These are phyloP conservation scores for Phytophthora sp. DNA, from an alignment of 352 stramenopile genomes.

Conservation along the genomic window DNA sequence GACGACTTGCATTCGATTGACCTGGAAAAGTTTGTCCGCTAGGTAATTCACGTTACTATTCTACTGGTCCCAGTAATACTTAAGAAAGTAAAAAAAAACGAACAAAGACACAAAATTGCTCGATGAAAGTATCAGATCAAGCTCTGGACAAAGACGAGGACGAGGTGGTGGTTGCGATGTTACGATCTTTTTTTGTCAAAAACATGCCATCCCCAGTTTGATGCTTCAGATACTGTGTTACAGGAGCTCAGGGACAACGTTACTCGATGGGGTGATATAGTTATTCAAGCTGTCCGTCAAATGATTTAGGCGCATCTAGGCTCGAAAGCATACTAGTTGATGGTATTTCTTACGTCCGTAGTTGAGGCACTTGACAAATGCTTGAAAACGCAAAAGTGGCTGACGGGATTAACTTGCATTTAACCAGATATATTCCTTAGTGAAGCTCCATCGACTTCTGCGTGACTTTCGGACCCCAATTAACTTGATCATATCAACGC, in stretches of 20 bases:
- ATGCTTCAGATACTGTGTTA: not conserved
- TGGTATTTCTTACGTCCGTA: no score
- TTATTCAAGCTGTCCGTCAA: slow-evolving; percentile 18
- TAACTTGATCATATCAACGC: no score
- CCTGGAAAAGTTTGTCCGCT: slow-evolving; percentile 19
- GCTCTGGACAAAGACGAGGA: not conserved
- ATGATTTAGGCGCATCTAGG: slow-evolving; percentile 19
- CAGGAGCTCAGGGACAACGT: slow-evolving; percentile 18
- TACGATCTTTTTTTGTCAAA: slow-evolving; percentile 14
- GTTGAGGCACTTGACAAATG: no score
- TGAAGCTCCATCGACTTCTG: no score
- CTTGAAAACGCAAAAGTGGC: no score
- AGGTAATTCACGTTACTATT: slow-evolving; percentile 10
- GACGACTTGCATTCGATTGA: slow-evolving; percentile 40
- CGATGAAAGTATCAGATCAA: no score
- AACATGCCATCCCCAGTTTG: slow-evolving; percentile 14
- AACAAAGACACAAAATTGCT: no score
- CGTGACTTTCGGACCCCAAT: no score
- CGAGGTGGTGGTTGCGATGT: slow-evolving; percentile 24
- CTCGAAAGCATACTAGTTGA: not conserved
- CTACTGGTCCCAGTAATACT: slow-evolving; percentile 6
- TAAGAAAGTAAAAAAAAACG: no score
- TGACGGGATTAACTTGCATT: no score
- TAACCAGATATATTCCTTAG: no score
- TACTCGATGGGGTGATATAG: slow-evolving; percentile 20